Evolutionary conservation across 163 green algal species (phyloP), one percentile per base, ranked within the genome.

Genomic region (Coccomyxa subellipsoidea): DNA sequence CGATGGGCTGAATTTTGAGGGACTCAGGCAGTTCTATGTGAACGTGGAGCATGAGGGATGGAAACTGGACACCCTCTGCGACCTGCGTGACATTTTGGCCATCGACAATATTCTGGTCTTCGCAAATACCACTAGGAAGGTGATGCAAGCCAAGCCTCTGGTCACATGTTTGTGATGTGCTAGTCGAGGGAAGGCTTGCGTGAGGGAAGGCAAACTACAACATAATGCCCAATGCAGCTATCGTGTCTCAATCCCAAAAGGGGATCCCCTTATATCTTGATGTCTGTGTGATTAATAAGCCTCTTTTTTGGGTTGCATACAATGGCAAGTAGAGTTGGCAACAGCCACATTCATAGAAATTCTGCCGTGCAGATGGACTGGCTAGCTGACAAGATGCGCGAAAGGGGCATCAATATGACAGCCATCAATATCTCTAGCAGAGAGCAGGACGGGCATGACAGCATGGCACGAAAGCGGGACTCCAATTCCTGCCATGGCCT

Each of bases 21-120:
- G 97, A 95, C 99, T 99, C 93, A 99, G 99, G 96, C 96, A 97
- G 86, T 98, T 99, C 91, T 99, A 99, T 88, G 96, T 99, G 36
- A 96, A 99, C 86, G 95, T 98, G 80, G 96, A 99, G 86, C 93
- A 94, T 84, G 97, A 99, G 93, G 95, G 99, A 73, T 99, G 95
- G 95, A 99, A 99, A 94, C 92, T 99, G 80, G 97, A 99, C 90
- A 99, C 97, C 0, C 93, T 99, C 59, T 99, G 96, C 88, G 97
- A 99, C 86, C 91, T 99, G 86, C 99, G 99, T 87, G 97, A 99
- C 91, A 99, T 97, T 0, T 91, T 99, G 83, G 96, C 97, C 88
- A 99, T 99, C 91, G 99, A 97, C 25, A 96, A 99, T 94, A 96
- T 89, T 0, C 96, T 99, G 86, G 99, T 99, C 92, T 99, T 99